A percentile compares a stretch with the other conserved stretches of the same genome.
Evolutionary conservation across 2,329 filamentous ascomycete genomes (phyloP).

Genomic region (Elsinoe necatrix): DNA sequence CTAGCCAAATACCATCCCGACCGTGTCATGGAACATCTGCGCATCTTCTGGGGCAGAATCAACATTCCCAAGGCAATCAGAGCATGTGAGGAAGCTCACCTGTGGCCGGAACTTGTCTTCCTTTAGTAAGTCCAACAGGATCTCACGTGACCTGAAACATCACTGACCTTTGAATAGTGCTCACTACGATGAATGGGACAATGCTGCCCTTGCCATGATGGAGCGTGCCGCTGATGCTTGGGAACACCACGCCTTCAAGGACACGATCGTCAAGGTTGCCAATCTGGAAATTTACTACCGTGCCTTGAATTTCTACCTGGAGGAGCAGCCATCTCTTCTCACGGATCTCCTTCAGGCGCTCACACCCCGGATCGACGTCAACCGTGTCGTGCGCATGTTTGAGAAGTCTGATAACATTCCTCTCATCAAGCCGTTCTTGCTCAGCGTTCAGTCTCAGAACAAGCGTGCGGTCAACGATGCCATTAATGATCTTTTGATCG

Average conservation of each 20-base stretch:
- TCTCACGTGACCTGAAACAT: background rate
- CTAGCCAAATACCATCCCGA: slow-evolving; percentile 93
- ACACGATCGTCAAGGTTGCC: slow-evolving; percentile 93
- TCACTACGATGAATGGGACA: slow-evolving; percentile 98
- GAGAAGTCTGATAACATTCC: slow-evolving; percentile 97
- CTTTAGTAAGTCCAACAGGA: slow-evolving; percentile 49
- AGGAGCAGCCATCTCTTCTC: slow-evolving; percentile 89
- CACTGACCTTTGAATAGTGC: slow-evolving; percentile 38
- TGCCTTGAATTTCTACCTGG: slow-evolving; percentile 90
- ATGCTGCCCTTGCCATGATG: slow-evolving; percentile 94
- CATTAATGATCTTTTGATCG: slow-evolving; percentile 94
- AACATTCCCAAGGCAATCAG: slow-evolving; percentile 97
- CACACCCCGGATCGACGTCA: slow-evolving; percentile 92
- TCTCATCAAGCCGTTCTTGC: slow-evolving; percentile 95
- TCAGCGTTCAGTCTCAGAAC: slow-evolving; percentile 94
- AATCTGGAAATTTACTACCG: slow-evolving; percentile 99
- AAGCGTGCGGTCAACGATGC: slow-evolving; percentile 97
- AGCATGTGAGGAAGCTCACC: slow-evolving; percentile 83
- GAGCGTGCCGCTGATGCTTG: slow-evolving; percentile 94
- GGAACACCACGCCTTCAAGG: slow-evolving; percentile 99
- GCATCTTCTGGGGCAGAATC: slow-evolving; percentile 96
- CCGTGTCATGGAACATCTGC: slow-evolving; percentile 94
- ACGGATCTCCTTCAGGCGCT: slow-evolving; percentile 91
- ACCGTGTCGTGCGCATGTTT: slow-evolving; percentile 98
- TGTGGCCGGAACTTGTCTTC: slow-evolving; percentile 98